Percentiles rank a stretch among this genome's conserved stretches.
phyloP scores from a whole-genome alignment of 2,329 filamentous ascomycete genomes.

The Alternaria arbusti region DNA sequence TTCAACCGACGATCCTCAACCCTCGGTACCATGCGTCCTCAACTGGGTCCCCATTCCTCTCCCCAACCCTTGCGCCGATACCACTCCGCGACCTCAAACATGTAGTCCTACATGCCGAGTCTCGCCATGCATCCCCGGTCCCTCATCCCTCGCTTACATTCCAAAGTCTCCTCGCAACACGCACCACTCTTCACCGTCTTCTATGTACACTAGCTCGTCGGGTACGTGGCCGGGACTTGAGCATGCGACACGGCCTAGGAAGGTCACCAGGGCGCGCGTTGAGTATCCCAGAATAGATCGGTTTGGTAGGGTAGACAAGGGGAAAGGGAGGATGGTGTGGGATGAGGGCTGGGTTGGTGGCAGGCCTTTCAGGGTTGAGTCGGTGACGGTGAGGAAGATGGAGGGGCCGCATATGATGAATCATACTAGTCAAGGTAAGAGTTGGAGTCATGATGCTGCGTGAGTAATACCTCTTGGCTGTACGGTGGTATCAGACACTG shows the following conservation, averaged over 20 bases:
- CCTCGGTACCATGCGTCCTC: background rate
- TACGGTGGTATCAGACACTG: background rate
- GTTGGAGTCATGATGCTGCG: background rate
- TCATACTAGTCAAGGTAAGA: background rate
- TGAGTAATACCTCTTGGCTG: background rate
- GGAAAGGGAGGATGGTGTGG: background rate
- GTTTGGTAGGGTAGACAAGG: background rate
- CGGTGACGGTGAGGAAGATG: background rate
- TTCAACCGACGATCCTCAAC: background rate
- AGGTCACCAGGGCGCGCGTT: background rate
- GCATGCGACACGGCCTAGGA: background rate
- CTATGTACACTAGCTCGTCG: background rate
- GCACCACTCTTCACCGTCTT: background rate
- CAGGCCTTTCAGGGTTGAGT: background rate
- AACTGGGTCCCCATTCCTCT: background rate
- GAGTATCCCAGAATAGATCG: background rate
- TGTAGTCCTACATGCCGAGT: background rate
- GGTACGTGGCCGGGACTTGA: background rate
- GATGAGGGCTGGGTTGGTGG: background rate
- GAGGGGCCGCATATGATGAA: background rate
- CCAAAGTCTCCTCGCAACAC: background rate
- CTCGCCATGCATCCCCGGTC: background rate
- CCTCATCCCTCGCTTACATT: background rate
- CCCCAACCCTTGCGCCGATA: background rate
- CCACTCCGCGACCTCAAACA: background rate